A percentile compares a stretch with the other conserved stretches of the same genome.
phyloP scores from a whole-genome alignment of 352 stramenopile genomes.

The Phytophthora citricola region DNA sequence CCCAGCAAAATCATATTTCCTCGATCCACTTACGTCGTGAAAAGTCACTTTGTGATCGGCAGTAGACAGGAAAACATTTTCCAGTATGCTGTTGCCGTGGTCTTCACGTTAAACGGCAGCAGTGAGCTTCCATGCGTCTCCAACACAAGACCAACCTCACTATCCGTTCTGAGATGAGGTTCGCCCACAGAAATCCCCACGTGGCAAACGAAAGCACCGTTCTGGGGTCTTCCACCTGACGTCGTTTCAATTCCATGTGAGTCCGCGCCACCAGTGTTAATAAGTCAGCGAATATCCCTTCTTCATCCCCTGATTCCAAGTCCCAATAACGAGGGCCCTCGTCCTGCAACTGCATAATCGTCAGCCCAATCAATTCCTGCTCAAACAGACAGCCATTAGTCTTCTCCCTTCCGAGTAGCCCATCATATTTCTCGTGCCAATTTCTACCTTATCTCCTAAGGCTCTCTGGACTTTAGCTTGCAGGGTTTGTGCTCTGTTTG shows the following conservation, averaged over 20 bases:
- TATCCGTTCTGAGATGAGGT: slow-evolving; percentile 15
- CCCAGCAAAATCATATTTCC: neutral
- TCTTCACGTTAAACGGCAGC: slow-evolving; percentile 26
- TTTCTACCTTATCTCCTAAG: slow-evolving; percentile 19
- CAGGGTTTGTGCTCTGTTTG: slow-evolving; percentile 4
- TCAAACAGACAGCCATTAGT: slow-evolving; percentile 9
- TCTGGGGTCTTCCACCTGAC: slow-evolving; percentile 22
- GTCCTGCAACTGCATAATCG: slow-evolving; percentile 20
- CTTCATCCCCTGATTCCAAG: slow-evolving; percentile 23
- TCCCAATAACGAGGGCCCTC: slow-evolving; percentile 21
- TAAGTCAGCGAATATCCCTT: slow-evolving; percentile 36
- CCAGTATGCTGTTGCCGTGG: slow-evolving; percentile 23
- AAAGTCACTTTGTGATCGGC: neutral
- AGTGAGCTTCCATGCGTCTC: slow-evolving; percentile 26
- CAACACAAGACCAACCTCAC: slow-evolving; percentile 14
- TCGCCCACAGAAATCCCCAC: slow-evolving; percentile 26
- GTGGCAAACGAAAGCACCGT: slow-evolving; percentile 11
- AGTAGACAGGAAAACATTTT: slow-evolving; percentile 26
- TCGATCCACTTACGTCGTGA: slow-evolving; percentile 10
- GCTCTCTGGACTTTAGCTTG: slow-evolving; percentile 16
- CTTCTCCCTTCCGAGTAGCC: neutral
- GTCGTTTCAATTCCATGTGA: slow-evolving; percentile 26
- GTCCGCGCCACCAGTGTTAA: slow-evolving; percentile 23
- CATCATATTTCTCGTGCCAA: neutral
- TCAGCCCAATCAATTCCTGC: slow-evolving; percentile 27